phyloP scores from a whole-genome alignment of 495 filamentous ascomycete species.

The Lepidopterella palustris region DNA sequence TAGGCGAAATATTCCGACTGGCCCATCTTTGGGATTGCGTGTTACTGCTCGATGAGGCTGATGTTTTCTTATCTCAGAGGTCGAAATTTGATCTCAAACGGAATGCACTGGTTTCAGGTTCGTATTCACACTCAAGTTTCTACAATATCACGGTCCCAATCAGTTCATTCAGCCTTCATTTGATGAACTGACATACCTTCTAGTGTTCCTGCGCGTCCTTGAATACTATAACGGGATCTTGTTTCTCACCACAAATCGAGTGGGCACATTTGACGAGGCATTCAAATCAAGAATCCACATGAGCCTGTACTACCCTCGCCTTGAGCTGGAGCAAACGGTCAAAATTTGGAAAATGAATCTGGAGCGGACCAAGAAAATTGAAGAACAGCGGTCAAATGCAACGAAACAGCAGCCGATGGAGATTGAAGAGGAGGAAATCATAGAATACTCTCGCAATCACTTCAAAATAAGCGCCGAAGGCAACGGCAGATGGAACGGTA shows the following conservation, averaged over 20 bases:
- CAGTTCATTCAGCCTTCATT: too few relatives aligned
- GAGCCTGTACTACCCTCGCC: too few relatives aligned
- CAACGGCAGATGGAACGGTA: conserved; percentile 4
- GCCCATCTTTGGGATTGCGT: conserved; percentile 13
- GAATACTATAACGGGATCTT: neutral
- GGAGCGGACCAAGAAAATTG: neutral
- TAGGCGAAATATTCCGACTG: neutral
- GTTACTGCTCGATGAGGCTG: conserved; percentile 22
- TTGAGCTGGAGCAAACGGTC: too few relatives aligned
- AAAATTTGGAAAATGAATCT: neutral
- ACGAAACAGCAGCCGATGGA: neutral
- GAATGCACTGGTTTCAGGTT: conserved; percentile 20
- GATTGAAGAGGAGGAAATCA: neutral
- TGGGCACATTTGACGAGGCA: too few relatives aligned
- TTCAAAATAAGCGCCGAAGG: neutral
- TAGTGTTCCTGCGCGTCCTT: neutral
- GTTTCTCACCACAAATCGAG: neutral
- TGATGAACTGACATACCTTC: too few relatives aligned
- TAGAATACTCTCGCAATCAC: neutral
- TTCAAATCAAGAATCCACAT: too few relatives aligned
- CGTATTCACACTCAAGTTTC: too few relatives aligned
- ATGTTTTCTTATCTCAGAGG: conserved; percentile 12
- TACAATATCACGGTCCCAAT: too few relatives aligned
- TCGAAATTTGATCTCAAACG: neutral
- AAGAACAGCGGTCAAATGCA: neutral